phyloP scores from a whole-genome alignment of 2,329 filamentous ascomycete genomes.

The Penicillium verrucosum region DNA sequence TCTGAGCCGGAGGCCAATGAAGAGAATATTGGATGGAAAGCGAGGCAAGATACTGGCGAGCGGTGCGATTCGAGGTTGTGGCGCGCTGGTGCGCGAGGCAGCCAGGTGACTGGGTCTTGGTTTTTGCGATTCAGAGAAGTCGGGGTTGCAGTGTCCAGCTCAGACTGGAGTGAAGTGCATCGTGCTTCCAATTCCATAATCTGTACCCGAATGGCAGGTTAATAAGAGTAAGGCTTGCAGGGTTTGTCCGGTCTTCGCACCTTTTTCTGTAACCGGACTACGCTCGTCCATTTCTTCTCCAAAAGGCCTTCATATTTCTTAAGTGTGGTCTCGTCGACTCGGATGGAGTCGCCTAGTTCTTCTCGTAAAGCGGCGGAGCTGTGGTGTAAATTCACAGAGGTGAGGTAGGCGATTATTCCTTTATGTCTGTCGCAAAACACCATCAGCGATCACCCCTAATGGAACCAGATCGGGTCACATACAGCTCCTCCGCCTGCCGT shows the following conservation, averaged over 20 bases:
- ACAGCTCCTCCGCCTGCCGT: conserved; percentile 87
- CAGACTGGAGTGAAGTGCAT: conserved; percentile 69
- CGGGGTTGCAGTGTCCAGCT: conserved; percentile 79
- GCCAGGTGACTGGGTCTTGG: conserved; percentile 80
- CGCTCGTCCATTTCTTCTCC: conserved; percentile 98
- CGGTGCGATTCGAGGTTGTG: conserved; percentile 83
- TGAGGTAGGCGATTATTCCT: conserved; percentile 85
- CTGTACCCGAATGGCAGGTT: conserved; percentile 45
- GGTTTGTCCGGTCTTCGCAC: conserved; percentile 31
- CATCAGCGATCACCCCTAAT: conserved; percentile 10
- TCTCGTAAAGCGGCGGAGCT: conserved; percentile 69
- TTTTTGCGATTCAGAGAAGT: conserved; percentile 74
- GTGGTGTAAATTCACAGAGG: conserved; percentile 67
- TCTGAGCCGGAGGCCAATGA: conserved; percentile 87
- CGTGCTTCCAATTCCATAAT: conserved; percentile 90
- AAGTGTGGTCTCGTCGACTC: conserved; percentile 73
- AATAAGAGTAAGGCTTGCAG: conserved; percentile 6
- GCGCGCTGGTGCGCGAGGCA: conserved; percentile 76
- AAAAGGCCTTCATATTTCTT: conserved; percentile 94
- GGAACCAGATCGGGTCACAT: conserved; percentile 41
- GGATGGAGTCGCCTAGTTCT: conserved; percentile 66
- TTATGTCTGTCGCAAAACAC: conserved; percentile 65
- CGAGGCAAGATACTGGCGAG: conserved; percentile 76
- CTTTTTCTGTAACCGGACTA: conserved; percentile 94
- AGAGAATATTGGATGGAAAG: conserved; percentile 89